Evolutionary conservation across 2,329 filamentous ascomycete species (phyloP).

Genomic region (Colletotrichum sp.): DNA sequence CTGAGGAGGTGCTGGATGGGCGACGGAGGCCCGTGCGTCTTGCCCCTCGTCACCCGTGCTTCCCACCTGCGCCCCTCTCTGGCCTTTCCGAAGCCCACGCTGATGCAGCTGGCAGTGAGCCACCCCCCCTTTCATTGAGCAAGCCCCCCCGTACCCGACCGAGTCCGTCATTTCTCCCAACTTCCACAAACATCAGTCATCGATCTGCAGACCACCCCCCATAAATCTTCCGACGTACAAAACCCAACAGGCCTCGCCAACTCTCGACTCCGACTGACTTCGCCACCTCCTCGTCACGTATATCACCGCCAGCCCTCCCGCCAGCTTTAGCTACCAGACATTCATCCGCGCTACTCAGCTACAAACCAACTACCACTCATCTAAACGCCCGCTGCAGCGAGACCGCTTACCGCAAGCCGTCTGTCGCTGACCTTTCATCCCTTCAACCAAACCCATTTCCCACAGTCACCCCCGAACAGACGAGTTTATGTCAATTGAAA

Average conservation of each 20-base stretch:
- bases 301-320: background rate
- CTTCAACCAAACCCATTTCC: constrained; percentile 56
- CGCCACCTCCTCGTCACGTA: constrained; percentile 12
- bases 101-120: background rate
- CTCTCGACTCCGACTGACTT: constrained; percentile 15
- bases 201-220: constrained; percentile 16
- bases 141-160: background rate
- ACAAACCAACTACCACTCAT: background rate
- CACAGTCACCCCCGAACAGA: constrained; percentile 65
- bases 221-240: constrained; percentile 22
- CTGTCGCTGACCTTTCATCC: constrained; percentile 53
- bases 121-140: background rate
- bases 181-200: constrained; percentile 15
- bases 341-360: background rate
- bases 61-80: background rate
- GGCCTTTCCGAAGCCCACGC: background rate
- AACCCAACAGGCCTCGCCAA: constrained; percentile 11
- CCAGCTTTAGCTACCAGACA: background rate
- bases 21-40: background rate
- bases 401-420: constrained; percentile 49
- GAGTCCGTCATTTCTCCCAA: constrained; percentile 21
- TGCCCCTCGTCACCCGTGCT: background rate
- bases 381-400: constrained; percentile 41
- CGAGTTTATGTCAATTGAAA: constrained; percentile 99
- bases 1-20: background rate